Evolutionary conservation across 495 filamentous ascomycete genomes (phyloP), one percentile per base, ranked within the genome.

Genomic region (Aspergillus kassunensis): DNA sequence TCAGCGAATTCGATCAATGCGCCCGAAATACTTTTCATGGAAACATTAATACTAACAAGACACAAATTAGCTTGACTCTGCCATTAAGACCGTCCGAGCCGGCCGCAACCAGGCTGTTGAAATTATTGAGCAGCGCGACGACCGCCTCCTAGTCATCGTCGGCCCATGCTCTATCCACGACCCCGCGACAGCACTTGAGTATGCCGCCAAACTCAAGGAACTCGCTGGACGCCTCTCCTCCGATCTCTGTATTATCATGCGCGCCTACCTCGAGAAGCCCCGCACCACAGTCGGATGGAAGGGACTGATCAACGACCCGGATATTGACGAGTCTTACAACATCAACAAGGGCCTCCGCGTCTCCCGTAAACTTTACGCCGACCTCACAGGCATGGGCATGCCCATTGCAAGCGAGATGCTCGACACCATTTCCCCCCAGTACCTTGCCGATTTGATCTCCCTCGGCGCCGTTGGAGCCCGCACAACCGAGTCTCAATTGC

Each of bases 231-330:
- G 84, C 71, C 84, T 96, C 42, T 80, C 82, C 50, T 82, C 84
- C 55, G 92, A 97, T 65, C 78, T 98, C 29, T 85, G 82, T 58
- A 85, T 98, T 64, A 85, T 98, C 65, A 98, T 98, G 93, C 89
- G 93, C 53, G 90, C 93, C 65, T 98, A 98, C 77, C 87, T 98
- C 18, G 93, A 98, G 80, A 98, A 98, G 78, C 93, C 93, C 24
- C 86, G 93, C 34, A 98, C 93, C n/a, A 98, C 93, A 1, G 93
- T 98, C 30, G 93, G 93, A 60, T 98, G 93, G 93, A 98, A 98
- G 73, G 93, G 93, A 23, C 79, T 98, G 59, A 97, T 98, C 77
- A 98, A 98, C 71, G 93, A 98, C 63, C 93, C 93, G 1, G 93
- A 98, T 58, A 95, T 98, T 68, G 90, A 98, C 67, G 85, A 95